Base-by-base conservation (phyloP, 169 alveolate genomes). In the Babesia divergens region DNA sequence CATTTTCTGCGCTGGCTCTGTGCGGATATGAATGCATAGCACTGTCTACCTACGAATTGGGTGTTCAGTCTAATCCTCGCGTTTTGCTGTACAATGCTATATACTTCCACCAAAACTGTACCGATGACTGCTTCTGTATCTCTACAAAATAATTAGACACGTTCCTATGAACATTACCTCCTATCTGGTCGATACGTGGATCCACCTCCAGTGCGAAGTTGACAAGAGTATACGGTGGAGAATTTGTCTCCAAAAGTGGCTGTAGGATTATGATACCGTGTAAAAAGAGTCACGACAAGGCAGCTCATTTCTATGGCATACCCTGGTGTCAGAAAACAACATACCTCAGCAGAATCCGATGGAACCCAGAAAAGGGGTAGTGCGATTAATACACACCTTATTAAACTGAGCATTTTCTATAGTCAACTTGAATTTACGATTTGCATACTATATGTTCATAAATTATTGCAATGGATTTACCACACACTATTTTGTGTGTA, bases 181-280 rank as follows among this genome's bases (percentile, higher is more conserved):
- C 44, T 22, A 67, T 43, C 20, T 66, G 55, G 65, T 71, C 88
- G 18, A 80, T 37, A 14, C 52, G 32, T 26, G 83, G 31, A 46
- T 80, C 83, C 28, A n/a, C 34, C 56, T 80, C 88, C 32, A 69
- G 49, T 22, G 72, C 66, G 38, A 80, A 71, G 54, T 80, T 80
- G 22, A 80, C 31, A 9, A 80, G 81, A 3, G 88, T 70, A 74
- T 80, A 80, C 22, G 88, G 88, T 22, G 83, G 84, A n/a, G 28
- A 18, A 26, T 80, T 80, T 6, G 65, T 28, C 34, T 80, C 88
- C 47, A 80, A 54, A 13, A 80, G 60, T 18, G 88, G 88, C 88
- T 80, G 44, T 35, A 70, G 16, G 26, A 5, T n/a, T 28, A 9
- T 51, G 16, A 51, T 18, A 16, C n/a, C n/a, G n/a, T n/a, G n/a